phyloP scores from a whole-genome alignment of 2,329 filamentous ascomycete species.

The Microsporum canis region DNA sequence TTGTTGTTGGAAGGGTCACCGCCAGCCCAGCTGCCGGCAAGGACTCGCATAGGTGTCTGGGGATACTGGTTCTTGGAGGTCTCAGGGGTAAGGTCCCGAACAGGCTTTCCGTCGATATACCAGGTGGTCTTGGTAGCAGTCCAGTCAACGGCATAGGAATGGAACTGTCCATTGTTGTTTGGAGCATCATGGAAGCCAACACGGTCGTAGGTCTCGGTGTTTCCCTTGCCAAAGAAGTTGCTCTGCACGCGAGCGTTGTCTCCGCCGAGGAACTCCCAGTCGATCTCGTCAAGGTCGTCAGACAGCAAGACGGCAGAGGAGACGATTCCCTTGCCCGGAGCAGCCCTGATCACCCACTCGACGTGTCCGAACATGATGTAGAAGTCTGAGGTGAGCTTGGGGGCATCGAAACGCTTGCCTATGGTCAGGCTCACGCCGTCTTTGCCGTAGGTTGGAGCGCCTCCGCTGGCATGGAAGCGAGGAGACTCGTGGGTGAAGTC shows the following conservation, averaged over 20 bases:
- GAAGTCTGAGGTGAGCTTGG: conserved; percentile 78
- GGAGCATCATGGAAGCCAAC: conserved; percentile 63
- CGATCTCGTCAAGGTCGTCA: conserved; percentile 88
- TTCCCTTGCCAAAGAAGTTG: conserved; percentile 94
- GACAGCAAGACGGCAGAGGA: conserved; percentile 86
- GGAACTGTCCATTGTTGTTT: conserved; percentile 61
- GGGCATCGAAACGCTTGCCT: conserved; percentile 64
- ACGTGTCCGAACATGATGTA: conserved; percentile 99
- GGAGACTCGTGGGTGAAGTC: conserved; percentile 72
- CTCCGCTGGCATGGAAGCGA: conserved; percentile 60
- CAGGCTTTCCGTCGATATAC: conserved; percentile 65
- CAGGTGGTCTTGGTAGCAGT: conserved; percentile 73
- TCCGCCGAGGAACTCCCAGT: conserved; percentile 89
- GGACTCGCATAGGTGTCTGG: conserved; percentile 90
- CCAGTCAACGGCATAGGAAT: conserved; percentile 90
- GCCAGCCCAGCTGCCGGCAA: conserved; percentile 84
- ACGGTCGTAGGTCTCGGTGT: conserved; percentile 74
- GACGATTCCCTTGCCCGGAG: conserved; percentile 82
- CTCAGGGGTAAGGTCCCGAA: conserved; percentile 60
- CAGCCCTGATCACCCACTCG: conserved; percentile 72
- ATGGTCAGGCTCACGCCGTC: conserved; percentile 78
- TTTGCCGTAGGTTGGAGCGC: conserved; percentile 59
- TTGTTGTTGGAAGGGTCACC: conserved; percentile 67
- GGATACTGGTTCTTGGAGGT: conserved; percentile 69
- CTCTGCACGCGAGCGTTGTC: conserved; percentile 70